Base-by-base conservation (phyloP, 148 eudicot genomes). In the Rhododendron simsii region DNA sequence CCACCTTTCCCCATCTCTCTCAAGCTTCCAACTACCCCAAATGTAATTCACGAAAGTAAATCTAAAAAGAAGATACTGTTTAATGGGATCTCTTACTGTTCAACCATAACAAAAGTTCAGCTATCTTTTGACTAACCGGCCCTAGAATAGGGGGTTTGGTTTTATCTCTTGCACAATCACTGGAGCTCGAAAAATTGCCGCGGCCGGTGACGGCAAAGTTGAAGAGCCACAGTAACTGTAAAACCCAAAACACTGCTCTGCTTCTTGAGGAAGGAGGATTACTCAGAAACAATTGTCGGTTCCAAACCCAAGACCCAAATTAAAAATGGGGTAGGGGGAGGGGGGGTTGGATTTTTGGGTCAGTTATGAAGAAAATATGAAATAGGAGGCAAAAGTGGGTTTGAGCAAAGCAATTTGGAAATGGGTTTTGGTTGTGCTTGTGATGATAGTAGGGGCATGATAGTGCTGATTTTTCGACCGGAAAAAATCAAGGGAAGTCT, bases 221-320 rank as follows among this genome's bases (percentile, higher is more conserved):
- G 30, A 90, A 87, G 78, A 85, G 88, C 86, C 92, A 92, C 1
- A 77, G 84, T 74, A 90, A 88, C 21, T 88, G 89, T 47, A 91
- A 87, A 2, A 91, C 88, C 0, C 89, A 89, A 83, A 95, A 95
- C 7, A 93, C 96, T 21, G 84, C 96, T 21, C 57, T 92, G 83
- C 92, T 96, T 1, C 84, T 93, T 7, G 98, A 96, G 82, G 98
- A 1, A 77, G 90, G 76, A 88, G 91, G 89, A 92, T 92, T 73
- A 73, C 37, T 67, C 94, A 96, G 41, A 91, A 89, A 1, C 83
- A 45, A 47, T 7, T 2, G 50, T 9, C 50, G 11, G 50, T 47
- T 47, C 50, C 89, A 93, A 87, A 79, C 88, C 93, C 35, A 89
- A 91, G 89, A 26, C 91, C 86, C 92, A 90, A 71, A 39, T 63